These are phyloP conservation scores for Neonectria coccinea DNA, from an alignment of 2,329 filamentous ascomycete species.

Conservation along the genomic window DNA sequence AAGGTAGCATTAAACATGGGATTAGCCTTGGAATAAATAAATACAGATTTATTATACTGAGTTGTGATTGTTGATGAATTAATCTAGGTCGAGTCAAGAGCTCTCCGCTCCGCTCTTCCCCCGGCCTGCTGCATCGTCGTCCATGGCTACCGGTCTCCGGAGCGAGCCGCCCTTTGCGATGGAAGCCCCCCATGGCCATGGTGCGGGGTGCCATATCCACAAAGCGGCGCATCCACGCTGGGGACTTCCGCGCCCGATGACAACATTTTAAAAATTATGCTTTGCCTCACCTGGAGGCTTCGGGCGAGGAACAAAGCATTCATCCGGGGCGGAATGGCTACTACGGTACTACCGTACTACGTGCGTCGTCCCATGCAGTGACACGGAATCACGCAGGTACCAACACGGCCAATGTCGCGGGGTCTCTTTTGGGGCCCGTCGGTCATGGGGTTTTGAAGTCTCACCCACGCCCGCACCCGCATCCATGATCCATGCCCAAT, in stretches of 20 bases:
- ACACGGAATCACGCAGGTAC: constrained; percentile 46
- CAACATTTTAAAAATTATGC: not conserved
- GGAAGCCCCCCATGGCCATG: constrained; percentile 2
- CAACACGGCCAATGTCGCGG: constrained; percentile 26
- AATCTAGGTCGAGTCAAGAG: not conserved
- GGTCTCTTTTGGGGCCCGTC: constrained; percentile 11
- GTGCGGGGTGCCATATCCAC: constrained; percentile 18
- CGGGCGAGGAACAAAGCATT: constrained; percentile 12
- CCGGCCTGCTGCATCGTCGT: constrained; percentile 16
- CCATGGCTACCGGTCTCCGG: constrained; percentile 16
- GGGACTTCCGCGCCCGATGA: constrained; percentile 14
- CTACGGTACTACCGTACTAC: too few species aligned
- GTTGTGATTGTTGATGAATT: too few species aligned
- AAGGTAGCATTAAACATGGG: too few species aligned
- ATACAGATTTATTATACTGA: too few species aligned
- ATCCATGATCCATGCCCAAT: constrained; percentile 21
- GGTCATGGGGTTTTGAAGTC: constrained; percentile 21
- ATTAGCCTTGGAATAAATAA: too few species aligned
- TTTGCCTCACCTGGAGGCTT: constrained; percentile 11
- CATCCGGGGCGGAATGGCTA: constrained; percentile 5
- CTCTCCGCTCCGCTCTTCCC: constrained; percentile 29
- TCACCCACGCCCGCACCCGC: constrained; percentile 18
- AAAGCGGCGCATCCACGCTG: constrained; percentile 3
- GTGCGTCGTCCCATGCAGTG: constrained; percentile 28
- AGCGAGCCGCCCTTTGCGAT: constrained; percentile 46